Base-by-base conservation (phyloP, 805 yeast species). In the Wickerhamiella cacticola region DNA sequence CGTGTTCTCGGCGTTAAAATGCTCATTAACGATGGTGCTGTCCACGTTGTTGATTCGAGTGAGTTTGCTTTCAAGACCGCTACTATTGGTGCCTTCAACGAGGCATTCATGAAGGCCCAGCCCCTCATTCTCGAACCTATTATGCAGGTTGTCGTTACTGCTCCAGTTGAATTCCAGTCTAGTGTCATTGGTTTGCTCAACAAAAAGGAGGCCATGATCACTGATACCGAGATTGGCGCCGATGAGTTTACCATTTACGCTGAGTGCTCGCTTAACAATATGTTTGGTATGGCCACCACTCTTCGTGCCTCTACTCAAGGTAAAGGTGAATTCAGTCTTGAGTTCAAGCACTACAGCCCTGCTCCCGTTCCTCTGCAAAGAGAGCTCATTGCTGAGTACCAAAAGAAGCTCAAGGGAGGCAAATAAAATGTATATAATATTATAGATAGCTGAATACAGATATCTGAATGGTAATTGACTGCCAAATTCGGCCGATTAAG, bases 251-350 rank as follows among this genome's bases (percentile, higher is more conserved):
- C 94, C 9, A 78, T 92, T 52, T 76, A 78, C 49, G 94, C 96
- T 26, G 97, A 92, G 65, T 89, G 97, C 70, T 82, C 97, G n/a
- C 77, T 92, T 68, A 88, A 88, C 71, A 77, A 84, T 53, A 78
- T 92, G 86, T 92, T 92, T 65, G 98, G 98, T 33, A 85, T 92
- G 63, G 95, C 97, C 6, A 84, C 97, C 7, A 78, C 85, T 22
- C 73, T 92, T 62, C 82, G 99, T 73, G 97, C 98, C 18, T 79
- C 84, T 51, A 89, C 98, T 13, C 98, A 92, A 68, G 99, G 99
- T 68, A 92, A 92, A 65, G 98, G 99, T 60, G 97, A 94, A 69
- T 92, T 92, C 66, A 77, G 95, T 1, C 74, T 92, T 66, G 99
- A 92, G 66, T 92, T 92, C 71, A 80, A 83, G 63, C 83, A 86